Evolutionary conservation across 768 basidiomycete species (phyloP), one percentile per base, ranked within the genome.

Genomic region (Lentinus tigrinus): DNA sequence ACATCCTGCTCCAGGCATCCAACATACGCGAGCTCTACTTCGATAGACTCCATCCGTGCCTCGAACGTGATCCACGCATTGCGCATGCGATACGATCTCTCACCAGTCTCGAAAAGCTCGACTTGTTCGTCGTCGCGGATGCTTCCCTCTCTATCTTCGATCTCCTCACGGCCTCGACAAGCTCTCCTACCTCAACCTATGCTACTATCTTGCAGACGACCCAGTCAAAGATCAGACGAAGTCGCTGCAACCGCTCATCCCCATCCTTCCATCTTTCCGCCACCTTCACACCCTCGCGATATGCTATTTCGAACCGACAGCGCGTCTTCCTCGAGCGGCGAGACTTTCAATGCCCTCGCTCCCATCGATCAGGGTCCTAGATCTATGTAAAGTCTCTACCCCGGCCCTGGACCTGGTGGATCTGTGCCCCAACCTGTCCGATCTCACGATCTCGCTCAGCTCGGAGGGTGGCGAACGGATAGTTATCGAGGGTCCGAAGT

Each of bases 391-490:
- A 7, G 27, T 43, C 5, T 36, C 57, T 7, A 5, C 21, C 3
- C 28, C 16, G 7, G 50, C 57, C 9, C 44, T 58, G 13, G 51
- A 58, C 17, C 26, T 58, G 37, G 57, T 58, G n/a, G 24, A n/a
- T 10, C 48, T 52, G 1, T 47, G 43, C 16, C 57, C 51, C 16
- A 37, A 13, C 27, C 37, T 58, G 4, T 39, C 23, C 10, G 47
- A 50, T 5, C 51, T 58, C 5, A 42, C 43, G 2, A 43, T 38
- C 17, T 37, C 46, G 8, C 2, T 44, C 6, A 21, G 11, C 44
- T 9, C 13, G 9, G 40, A 27, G 16, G 17, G 14, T 7, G 3
- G 21, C 31, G 14, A 4, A 4, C 11, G 21, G 16, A 19, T 17
- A 21, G 31, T 2, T 7, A 44, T 27, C 26, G 9, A 17, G 5